These are phyloP conservation scores for Pisolithus orientalis DNA, from an alignment of 768 basidiomycete species.

Conservation along the genomic window DNA sequence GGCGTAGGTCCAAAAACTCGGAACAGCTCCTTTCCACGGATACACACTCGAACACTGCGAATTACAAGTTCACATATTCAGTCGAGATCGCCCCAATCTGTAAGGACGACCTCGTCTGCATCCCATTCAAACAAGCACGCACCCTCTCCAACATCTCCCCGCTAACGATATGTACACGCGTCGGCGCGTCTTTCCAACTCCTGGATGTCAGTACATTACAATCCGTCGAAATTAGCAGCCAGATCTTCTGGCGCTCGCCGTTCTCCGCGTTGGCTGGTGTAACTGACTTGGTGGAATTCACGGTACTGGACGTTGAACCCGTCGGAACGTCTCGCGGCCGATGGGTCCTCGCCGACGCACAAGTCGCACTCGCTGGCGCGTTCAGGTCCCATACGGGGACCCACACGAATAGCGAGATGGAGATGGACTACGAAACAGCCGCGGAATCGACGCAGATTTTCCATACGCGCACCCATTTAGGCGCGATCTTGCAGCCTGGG, in stretches of 20 bases:
- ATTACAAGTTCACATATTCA: constrained; percentile 96
- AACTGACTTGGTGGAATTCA: constrained; percentile 89
- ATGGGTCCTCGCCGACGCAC: constrained; percentile 80
- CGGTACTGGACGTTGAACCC: constrained; percentile 89
- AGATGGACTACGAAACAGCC: constrained; percentile 58
- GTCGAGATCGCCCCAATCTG: constrained; percentile 96
- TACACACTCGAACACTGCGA: constrained; percentile 87
- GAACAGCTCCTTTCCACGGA: constrained; percentile 93
- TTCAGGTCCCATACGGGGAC: constrained; percentile 49
- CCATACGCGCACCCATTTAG: constrained; percentile 96
- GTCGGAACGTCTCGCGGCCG: constrained; percentile 66
- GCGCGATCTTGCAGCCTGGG: constrained; percentile 88
- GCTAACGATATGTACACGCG: constrained; percentile 80
- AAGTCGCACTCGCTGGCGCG: constrained; percentile 80
- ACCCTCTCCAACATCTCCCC: constrained; percentile 84
- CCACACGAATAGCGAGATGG: constrained; percentile 39
- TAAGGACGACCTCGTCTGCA: constrained; percentile 94
- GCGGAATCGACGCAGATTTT: constrained; percentile 71
- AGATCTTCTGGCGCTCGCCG: constrained; percentile 86
- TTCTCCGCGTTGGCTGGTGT: constrained; percentile 80
- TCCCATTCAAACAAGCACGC: constrained; percentile 79
- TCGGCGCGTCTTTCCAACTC: constrained; percentile 88
- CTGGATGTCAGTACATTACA: constrained; percentile 87
- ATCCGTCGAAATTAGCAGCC: constrained; percentile 68
- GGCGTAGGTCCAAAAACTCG: constrained; percentile 74